A percentile compares a stretch with the other conserved stretches of the same genome.
These are phyloP conservation scores for Golubevia sp. DNA, from an alignment of 1,284 basidiomycete species.

Conservation along the genomic window DNA sequence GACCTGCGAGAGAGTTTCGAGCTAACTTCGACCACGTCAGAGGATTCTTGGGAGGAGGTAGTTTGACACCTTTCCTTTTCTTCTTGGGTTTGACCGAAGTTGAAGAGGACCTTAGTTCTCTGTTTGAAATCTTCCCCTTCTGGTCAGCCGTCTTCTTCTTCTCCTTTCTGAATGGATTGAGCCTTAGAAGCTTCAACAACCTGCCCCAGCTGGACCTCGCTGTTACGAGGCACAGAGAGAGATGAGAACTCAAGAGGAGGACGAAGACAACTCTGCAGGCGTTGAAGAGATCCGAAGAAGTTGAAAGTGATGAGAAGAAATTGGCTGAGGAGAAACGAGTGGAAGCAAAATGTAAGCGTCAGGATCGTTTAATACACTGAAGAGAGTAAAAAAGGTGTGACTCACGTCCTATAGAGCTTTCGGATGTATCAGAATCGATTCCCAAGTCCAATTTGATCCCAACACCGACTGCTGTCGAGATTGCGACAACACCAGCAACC, in stretches of 20 bases:
- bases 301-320: conserved; percentile 43
- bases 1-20: conserved; percentile 37
- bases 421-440: conserved; percentile 28
- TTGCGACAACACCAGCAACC: conserved; percentile 28
- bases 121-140: not conserved
- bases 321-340: conserved; percentile 20
- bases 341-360: not conserved
- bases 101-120: too few relatives aligned
- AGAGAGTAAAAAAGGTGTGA: too few relatives aligned
- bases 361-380: too few relatives aligned
- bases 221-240: conserved; percentile 46
- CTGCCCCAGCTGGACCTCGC: conserved; percentile 52
- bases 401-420: conserved; percentile 27
- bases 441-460: too few relatives aligned
- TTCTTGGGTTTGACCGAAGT: not conserved
- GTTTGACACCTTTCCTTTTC: not conserved
- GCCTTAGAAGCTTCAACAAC: conserved; percentile 32
- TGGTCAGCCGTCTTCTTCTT: conserved; percentile 6
- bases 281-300: conserved; percentile 42
- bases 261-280: conserved; percentile 36
- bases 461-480: conserved; percentile 35
- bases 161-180: conserved; percentile 28
- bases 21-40: conserved; percentile 39
- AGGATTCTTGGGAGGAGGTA: not conserved
- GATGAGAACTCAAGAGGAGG: conserved; percentile 39